Base-by-base conservation (phyloP, 768 basidiomycete species). In the Strobilomyces confusus region DNA sequence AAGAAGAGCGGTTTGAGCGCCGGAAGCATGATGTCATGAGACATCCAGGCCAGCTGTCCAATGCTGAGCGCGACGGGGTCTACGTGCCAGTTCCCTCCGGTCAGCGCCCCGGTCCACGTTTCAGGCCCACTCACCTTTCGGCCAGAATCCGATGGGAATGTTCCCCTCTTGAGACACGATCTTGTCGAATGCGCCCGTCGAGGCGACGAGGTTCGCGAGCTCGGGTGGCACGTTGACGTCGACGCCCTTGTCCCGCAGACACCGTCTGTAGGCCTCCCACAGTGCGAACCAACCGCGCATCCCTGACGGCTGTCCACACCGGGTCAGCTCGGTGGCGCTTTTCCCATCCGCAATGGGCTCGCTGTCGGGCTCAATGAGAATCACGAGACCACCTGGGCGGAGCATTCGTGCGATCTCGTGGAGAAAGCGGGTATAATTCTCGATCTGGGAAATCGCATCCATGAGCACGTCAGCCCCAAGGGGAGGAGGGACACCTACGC, bases 1-100 rank as follows among this genome's bases (percentile, higher is more conserved):
- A 84, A 66, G 63, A 87, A 79, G 37, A 85, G 72, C 14, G 83
- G 83, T 49, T 77, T 79, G 55, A 87, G 66, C 5, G 83, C 82
- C 30, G 83, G 83, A 34, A 87, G 72, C 56, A 87, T 75, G 22
- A 80, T 73, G 58, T 87, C 86, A 59, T 80, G 82, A 56, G 81
- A 80, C 82, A 87, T 81, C 86, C 86, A 87, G 37, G 84, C 83
- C 20, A 87, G 69, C 60, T 87, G 84, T 8, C 84, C 86, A 45
- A 85, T 77, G 22, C 82, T 85, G 33, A 87, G 75, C 33, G 79
- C 73, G 48, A 77, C 70, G 9, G 75, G 73, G 66, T 87, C 86
- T 87, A 45, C 19, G 54, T 45, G 32, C 41, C 47, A 61, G 49
- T 20, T 32, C 34, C 50, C 15, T 57, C 45, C 33, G 38, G 49